Evolutionary conservation across 192 early-diverging fungal genomes (phyloP).

Genomic region (Backusella tuberculispora): DNA sequence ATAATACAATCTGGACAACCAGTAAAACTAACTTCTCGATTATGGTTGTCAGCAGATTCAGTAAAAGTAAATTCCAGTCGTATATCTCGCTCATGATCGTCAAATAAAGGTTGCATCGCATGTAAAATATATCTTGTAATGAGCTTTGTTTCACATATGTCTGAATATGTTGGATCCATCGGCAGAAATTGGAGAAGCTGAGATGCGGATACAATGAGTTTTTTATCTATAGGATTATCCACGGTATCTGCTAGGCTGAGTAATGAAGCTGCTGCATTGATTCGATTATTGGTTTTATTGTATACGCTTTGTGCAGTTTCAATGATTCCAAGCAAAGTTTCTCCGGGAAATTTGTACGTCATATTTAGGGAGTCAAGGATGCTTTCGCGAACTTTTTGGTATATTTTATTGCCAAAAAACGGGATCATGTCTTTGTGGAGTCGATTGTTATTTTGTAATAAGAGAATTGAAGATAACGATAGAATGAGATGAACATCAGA

Average conservation of each 20-base stretch:
- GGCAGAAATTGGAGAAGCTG: conserved; percentile 22
- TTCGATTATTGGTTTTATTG: conserved; percentile 10
- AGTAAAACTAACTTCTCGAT: conserved; percentile 20
- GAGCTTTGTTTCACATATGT: conserved; percentile 10
- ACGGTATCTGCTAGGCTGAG: conserved; percentile 11
- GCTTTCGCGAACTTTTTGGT: neutral
- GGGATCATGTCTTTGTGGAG: conserved; percentile 24
- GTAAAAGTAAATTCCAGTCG: conserved; percentile 17
- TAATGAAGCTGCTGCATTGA: conserved; percentile 7
- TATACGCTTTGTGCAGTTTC: conserved; percentile 21
- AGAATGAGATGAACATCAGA: conserved; percentile 19
- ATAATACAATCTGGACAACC: conserved; percentile 28
- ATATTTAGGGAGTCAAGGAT: conserved; percentile 11
- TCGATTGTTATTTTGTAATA: conserved; percentile 21
- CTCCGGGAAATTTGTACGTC: conserved; percentile 7
- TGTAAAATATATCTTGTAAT: conserved; percentile 23
- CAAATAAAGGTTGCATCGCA: conserved; percentile 23
- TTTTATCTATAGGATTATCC: conserved; percentile 7
- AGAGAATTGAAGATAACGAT: conserved; percentile 9
- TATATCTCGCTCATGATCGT: conserved; percentile 18
- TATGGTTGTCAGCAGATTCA: conserved; percentile 22
- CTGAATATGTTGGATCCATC: conserved; percentile 19
- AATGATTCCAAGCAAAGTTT: conserved; percentile 11
- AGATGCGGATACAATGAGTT: conserved; percentile 16
- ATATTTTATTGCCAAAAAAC: conserved; percentile 11